These are phyloP conservation scores for Epicoccum sorghinum DNA, from an alignment of 2,329 filamentous ascomycete genomes.

Conservation along the genomic window DNA sequence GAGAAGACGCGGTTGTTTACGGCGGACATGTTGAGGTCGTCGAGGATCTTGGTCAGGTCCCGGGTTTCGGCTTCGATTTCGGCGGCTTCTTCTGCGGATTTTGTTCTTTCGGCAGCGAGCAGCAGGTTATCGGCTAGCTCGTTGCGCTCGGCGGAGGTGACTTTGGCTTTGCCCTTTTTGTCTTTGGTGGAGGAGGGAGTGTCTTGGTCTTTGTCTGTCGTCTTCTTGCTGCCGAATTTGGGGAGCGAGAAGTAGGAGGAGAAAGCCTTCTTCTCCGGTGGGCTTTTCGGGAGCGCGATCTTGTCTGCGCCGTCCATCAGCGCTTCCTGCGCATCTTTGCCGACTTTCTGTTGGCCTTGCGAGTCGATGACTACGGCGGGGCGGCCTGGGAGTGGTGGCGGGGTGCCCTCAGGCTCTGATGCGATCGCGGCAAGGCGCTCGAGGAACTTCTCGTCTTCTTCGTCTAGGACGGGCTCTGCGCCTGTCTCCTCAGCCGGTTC, in stretches of 20 bases:
- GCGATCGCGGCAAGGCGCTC: slow-evolving; percentile 56
- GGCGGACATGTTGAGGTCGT: slow-evolving; percentile 81
- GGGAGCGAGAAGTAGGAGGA: slow-evolving; percentile 42
- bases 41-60: slow-evolving; percentile 80
- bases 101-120: slow-evolving; percentile 42
- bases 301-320: slow-evolving; percentile 55
- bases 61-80: slow-evolving; percentile 57
- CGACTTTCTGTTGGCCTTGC: slow-evolving; percentile 41
- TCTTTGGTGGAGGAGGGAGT: slow-evolving; percentile 18
- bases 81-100: slow-evolving; percentile 44
- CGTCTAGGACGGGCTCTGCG: slow-evolving; percentile 57
- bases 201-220: slow-evolving; percentile 42
- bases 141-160: slow-evolving; percentile 46
- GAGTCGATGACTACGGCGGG: slow-evolving; percentile 42
- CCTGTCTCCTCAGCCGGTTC: slow-evolving; percentile 37
- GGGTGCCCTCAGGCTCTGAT: slow-evolving; percentile 46
- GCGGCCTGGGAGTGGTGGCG: slow-evolving; percentile 51
- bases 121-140: slow-evolving; percentile 43
- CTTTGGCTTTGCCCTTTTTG: slow-evolving; percentile 35
- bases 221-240: slow-evolving; percentile 33
- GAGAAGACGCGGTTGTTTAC: slow-evolving; percentile 86
- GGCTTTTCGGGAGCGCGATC: slow-evolving; percentile 58
- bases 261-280: slow-evolving; percentile 50
- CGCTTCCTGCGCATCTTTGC: slow-evolving; percentile 54
- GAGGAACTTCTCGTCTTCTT: slow-evolving; percentile 67